Base-by-base conservation (phyloP, 768 basidiomycete genomes). In the Boletus coccyginus region DNA sequence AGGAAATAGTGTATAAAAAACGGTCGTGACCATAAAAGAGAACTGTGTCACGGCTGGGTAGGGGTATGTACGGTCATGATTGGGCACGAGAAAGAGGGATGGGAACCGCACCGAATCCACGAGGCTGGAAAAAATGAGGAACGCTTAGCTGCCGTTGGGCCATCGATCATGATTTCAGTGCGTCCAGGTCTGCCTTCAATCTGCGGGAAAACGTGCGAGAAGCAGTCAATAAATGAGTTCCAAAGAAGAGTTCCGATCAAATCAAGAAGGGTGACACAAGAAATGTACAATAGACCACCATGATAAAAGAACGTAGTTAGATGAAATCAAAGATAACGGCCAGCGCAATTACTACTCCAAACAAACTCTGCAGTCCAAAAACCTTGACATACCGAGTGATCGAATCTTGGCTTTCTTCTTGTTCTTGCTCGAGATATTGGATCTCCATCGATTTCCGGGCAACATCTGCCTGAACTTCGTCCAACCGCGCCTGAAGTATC, bases 371-470 rank as follows among this genome's bases (percentile, higher is more conserved):
- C 63, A 83, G 72, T 63, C 79, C 76, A 73, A 84, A 85, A 62
- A 81, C 73, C 66, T 74, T 76, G 66, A 84, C 88, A 75, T 88
- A 92, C 90, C 86, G 82, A 66, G 85, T 85, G 54, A 92, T 85
- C 56, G 84, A 81, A 65, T 90, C 88, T 62, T 85, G 79, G 58
- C 65, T 82, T 62, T 93, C 92, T 41, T 92, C 89, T 66, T 88
- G 83, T 27, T 91, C 89, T 67, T 85, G 82, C 66, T 90, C 90
- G 53, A 90, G 78, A 70, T 86, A 89, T 61, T 83, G 78, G 45
- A 92, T 87, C 73, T 93, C 92, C 88, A 93, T 86, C 55, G 79
- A 78, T 71, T 90, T 91, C 58, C 87, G 79, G 7, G 73, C 77
- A 50, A 89, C 73, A 59, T 88, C 85, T 55, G 80, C 75, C 63